Evolutionary conservation across 2,329 filamentous ascomycete species (phyloP).

Genomic region (Volutella citrinella): DNA sequence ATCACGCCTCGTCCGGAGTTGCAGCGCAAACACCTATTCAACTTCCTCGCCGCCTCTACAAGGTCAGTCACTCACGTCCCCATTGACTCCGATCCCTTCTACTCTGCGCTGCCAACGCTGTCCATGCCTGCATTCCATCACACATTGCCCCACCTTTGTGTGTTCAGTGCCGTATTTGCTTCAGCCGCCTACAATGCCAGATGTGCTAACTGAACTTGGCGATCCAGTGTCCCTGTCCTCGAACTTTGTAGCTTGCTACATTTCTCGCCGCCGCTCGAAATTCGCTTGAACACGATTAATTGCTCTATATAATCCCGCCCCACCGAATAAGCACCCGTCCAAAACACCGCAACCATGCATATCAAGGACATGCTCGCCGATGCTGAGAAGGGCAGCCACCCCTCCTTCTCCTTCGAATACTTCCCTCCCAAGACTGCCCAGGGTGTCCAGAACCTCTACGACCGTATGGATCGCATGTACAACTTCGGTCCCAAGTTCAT

Average conservation of each 20-base stretch:
- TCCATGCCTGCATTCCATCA: no score
- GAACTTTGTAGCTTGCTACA: background rate
- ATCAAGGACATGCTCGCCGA: slow-evolving; percentile 88
- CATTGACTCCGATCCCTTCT: background rate
- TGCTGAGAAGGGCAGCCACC: slow-evolving; percentile 72
- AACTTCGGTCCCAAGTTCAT: slow-evolving; percentile 91
- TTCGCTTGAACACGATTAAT: slow-evolving; percentile 1
- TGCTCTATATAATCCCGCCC: background rate
- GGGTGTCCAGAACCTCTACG: slow-evolving; percentile 98
- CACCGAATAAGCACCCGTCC: background rate
- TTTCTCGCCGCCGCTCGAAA: background rate
- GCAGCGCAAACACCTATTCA: slow-evolving; percentile 17
- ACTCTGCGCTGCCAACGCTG: background rate
- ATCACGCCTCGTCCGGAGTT: slow-evolving; percentile 21
- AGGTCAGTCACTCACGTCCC: background rate
- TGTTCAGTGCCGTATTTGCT: background rate
- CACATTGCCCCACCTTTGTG: no score
- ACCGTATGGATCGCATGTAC: slow-evolving; percentile 99
- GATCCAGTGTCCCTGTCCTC: background rate
- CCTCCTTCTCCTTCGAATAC: slow-evolving; percentile 98
- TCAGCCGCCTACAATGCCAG: background rate
- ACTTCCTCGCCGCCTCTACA: no score
- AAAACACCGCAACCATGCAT: slow-evolving; percentile 67
- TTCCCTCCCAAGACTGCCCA: slow-evolving; percentile 97
- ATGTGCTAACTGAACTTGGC: background rate